Evolutionary conservation across 306 rosid genomes (phyloP).

Genomic region (Pterocarpus santalinus): DNA sequence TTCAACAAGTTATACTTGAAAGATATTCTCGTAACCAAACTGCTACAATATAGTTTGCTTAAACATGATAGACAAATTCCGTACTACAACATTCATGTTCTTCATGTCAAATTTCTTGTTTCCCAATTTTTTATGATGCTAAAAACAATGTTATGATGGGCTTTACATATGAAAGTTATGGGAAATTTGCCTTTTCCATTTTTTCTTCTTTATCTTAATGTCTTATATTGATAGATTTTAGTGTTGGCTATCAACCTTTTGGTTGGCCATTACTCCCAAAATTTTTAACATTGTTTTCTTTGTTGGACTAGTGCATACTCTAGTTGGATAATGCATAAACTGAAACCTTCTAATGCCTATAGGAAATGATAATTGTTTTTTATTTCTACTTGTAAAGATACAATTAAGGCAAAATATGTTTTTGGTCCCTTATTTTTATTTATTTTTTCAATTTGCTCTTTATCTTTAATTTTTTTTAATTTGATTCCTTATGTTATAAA

Average conservation of each 20-base stretch:
- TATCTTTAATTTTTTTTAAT: too few species aligned
- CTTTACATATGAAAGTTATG: slow-evolving; percentile 1
- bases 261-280: slow-evolving; percentile 17
- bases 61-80: slow-evolving; percentile 13
- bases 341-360: not conserved
- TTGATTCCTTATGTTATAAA: too few species aligned
- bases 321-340: slow-evolving; percentile 17
- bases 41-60: slow-evolving; percentile 1
- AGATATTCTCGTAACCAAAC: slow-evolving; percentile 1
- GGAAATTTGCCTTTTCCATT: slow-evolving; percentile 17
- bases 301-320: not conserved
- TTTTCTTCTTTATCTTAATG: not conserved
- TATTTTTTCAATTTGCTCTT: too few species aligned
- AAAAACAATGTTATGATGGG: slow-evolving; percentile 5
- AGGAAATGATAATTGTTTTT: not conserved
- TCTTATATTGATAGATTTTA: slow-evolving; percentile 17
- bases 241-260: slow-evolving; percentile 27
- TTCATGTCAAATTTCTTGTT: slow-evolving; percentile 29
- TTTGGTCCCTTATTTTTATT: too few species aligned
- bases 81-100: not conserved
- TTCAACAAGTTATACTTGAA: slow-evolving; percentile 7
- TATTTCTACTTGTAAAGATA: not conserved
- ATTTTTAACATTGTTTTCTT: not conserved
- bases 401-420: too few species aligned
- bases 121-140: not conserved